Conservation (phyloP, 768 basidiomycete species). For the Tylopilus vinaceipallidus region DNA sequence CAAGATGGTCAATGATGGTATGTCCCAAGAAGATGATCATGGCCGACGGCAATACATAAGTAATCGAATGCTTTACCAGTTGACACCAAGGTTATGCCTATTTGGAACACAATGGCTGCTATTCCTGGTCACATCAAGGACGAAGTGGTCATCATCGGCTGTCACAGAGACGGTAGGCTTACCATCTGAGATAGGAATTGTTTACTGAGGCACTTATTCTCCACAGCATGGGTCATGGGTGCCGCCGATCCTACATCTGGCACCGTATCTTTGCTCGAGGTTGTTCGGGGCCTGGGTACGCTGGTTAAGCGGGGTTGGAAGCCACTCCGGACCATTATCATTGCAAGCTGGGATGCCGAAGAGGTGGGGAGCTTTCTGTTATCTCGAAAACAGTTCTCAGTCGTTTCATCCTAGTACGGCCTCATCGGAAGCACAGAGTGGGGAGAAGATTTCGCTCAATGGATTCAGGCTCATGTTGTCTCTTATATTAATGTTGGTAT, state of each 20-base stretch:
- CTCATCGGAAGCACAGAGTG: slow-evolving; percentile 88
- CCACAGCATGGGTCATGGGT: slow-evolving; percentile 44
- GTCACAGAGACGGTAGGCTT: slow-evolving; percentile 78
- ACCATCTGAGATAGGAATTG: neutral
- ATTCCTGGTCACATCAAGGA: slow-evolving; percentile 81
- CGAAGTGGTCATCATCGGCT: slow-evolving; percentile 83
- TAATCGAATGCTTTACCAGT: slow-evolving; percentile 39
- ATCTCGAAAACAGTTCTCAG: neutral
- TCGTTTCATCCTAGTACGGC: slow-evolving; percentile 44
- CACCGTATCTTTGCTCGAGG: slow-evolving; percentile 52
- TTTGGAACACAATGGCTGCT: slow-evolving; percentile 86
- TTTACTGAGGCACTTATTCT: neutral
- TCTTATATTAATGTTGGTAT: slow-evolving; percentile 79
- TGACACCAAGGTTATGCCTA: slow-evolving; percentile 75
- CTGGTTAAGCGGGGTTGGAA: slow-evolving; percentile 56
- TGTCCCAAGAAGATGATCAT: neutral
- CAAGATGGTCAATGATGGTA: slow-evolving; percentile 55
- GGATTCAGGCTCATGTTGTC: slow-evolving; percentile 76
- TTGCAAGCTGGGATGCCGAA: slow-evolving; percentile 82
- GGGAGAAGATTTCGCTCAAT: slow-evolving; percentile 86
- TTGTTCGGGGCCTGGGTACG: slow-evolving; percentile 51
- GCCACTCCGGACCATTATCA: slow-evolving; percentile 64
- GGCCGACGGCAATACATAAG: too few relatives aligned
- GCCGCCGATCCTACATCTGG: slow-evolving; percentile 56
- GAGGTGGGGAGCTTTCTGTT: slow-evolving; percentile 36